Evolutionary conservation across 2,329 filamentous ascomycete species (phyloP), one percentile per base, ranked within the genome.

Genomic region (Talaromyces rugulosus): DNA sequence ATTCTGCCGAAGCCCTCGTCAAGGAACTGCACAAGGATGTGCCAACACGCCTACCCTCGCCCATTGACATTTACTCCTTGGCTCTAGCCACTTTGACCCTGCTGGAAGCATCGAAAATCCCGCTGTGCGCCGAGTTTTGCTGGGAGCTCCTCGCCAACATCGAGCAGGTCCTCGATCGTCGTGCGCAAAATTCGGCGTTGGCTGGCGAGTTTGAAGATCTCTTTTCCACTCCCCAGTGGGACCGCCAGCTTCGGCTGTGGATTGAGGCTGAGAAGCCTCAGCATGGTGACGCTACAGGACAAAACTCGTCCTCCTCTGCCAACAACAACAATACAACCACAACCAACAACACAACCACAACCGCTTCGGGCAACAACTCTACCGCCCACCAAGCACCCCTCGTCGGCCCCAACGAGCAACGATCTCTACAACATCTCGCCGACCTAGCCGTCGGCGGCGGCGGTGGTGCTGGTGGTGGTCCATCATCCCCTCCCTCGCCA

Each of bases 131-230:
- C 2, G 71, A 67, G 53, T 72, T 78, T 58, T 78, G 75, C 64
- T 78, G 76, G 75, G 68, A 71, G 5, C 63, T 70, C 0, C 71
- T 88, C n/a, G 75, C 79, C 31, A 81, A 80, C 58, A 82, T 84
- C 4, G 81, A 84, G 58, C 74, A 77, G 11, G 75, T 83, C 3
- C 75, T 83, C 52, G 77, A 80, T 44, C 72, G 76, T 8, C 79
- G 82, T 27, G 77, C 72, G 27, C 75, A 74, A 65, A 66, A 67
- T 33, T 61, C 68, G 9, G 42, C 66, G 11, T 66, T 71, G 30
- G 66, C 66, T 1, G 62, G 67, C 8, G 76, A 78, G 57, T 78
- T 78, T 33, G 70, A 71, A 2, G 71, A 75, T 55, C 71, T 78
- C 28, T 77, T 78, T 62, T 68, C 70, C 18, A 78, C 75, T 1